A percentile compares a stretch with the other conserved stretches of the same genome.
These are phyloP conservation scores for Allium cepa DNA, from an alignment of 106 monocot genomes.

Conservation along the genomic window DNA sequence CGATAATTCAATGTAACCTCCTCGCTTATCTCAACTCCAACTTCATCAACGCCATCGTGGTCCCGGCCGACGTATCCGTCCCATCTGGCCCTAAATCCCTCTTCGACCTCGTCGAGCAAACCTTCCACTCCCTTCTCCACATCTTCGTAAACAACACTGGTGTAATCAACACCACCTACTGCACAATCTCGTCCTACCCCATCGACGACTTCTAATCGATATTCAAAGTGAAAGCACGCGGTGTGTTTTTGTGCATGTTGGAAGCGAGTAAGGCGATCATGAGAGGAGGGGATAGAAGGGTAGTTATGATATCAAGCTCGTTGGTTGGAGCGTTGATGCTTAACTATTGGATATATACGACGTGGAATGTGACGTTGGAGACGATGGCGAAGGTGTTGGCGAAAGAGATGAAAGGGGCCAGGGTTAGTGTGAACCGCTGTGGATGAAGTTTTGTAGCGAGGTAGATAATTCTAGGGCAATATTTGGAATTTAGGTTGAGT, in stretches of 20 bases:
- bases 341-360: slow-evolving; percentile 34
- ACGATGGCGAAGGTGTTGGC: slow-evolving; percentile 36
- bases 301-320: slow-evolving; percentile 30
- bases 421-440: slow-evolving; percentile 39
- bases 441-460: too few species aligned
- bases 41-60: too few species aligned
- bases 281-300: slow-evolving; percentile 41
- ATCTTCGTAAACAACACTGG: slow-evolving; percentile 41
- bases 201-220: slow-evolving; percentile 26
- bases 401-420: slow-evolving; percentile 44
- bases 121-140: slow-evolving; percentile 28
- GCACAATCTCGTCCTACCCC: slow-evolving; percentile 17
- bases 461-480: too few species aligned
- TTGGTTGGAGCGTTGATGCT: slow-evolving; percentile 18
- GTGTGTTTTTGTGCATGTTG: slow-evolving; percentile 43
- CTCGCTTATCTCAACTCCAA: too few species aligned
- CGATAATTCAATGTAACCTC: too few species aligned
- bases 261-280: slow-evolving; percentile 31
- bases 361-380: slow-evolving; percentile 64
- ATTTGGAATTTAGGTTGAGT: too few species aligned
- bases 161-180: slow-evolving; percentile 23
- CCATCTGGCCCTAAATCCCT: slow-evolving; percentile 25
- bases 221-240: slow-evolving; percentile 35
- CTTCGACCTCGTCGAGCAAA: slow-evolving; percentile 46
- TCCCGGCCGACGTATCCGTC: too few species aligned